Conservation (phyloP, 2,329 filamentous ascomycete species). For the Byssochlamys sp. region DNA sequence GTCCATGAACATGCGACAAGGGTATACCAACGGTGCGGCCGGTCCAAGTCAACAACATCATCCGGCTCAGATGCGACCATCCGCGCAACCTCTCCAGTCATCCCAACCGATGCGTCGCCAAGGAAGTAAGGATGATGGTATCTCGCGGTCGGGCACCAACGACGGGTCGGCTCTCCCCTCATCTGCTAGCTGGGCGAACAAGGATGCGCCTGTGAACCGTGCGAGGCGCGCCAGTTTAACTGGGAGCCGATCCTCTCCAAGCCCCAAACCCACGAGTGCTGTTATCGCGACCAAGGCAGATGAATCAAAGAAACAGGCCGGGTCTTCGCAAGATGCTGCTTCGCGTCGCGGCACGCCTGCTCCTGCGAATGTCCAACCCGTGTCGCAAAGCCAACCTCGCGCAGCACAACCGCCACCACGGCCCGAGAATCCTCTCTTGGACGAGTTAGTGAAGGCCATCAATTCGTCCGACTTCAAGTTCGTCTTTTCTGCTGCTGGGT, state of each 20-base stretch:
- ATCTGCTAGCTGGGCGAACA: constrained; percentile 83
- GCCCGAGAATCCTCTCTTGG: constrained; percentile 22
- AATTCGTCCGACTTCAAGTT: constrained; percentile 45
- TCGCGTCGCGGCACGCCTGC: constrained; percentile 16
- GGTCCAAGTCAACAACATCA: constrained; percentile 16
- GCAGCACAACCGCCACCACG: constrained; percentile 12
- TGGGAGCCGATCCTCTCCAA: constrained; percentile 70
- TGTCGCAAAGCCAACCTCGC: constrained; percentile 12
- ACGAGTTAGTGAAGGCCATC: constrained; percentile 38
- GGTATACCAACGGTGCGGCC: constrained; percentile 38
- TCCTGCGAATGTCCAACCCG: constrained; percentile 12
- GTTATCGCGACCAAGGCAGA: constrained; percentile 29
- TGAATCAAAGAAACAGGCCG: constrained; percentile 25
- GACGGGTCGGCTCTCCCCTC: constrained; percentile 87
- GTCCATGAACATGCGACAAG: constrained; percentile 79
- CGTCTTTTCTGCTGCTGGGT: constrained; percentile 40
- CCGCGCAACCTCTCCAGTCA: constrained; percentile 38
- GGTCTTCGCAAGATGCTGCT: constrained; percentile 12
- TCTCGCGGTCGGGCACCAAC: constrained; percentile 47
- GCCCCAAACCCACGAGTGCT: constrained; percentile 56
- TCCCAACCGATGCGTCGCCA: constrained; percentile 59
- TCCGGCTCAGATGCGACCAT: constrained; percentile 35
- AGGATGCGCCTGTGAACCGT: constrained; percentile 56
- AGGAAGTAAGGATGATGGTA: constrained; percentile 61
- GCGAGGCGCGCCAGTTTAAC: constrained; percentile 62